A percentile compares a stretch with the other conserved stretches of the same genome.
Evolutionary conservation across 2,329 filamentous ascomycete genomes (phyloP).

Genomic region (Neofusicoccum cordaticola): DNA sequence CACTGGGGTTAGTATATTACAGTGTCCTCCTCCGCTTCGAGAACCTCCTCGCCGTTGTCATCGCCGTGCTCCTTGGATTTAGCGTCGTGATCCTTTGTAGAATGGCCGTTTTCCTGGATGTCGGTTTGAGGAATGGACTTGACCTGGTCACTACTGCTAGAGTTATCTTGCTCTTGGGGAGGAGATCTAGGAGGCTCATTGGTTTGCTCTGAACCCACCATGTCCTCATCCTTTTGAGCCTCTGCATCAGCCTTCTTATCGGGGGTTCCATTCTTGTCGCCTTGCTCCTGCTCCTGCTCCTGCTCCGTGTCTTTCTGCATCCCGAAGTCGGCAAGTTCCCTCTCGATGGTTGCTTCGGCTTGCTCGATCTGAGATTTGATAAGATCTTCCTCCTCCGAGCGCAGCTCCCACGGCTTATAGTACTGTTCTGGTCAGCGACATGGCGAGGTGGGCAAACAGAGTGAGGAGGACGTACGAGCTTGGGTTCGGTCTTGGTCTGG

Average conservation of each 20-base stretch:
- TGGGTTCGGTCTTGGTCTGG: conserved; percentile 67
- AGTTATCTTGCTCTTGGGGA: conserved; percentile 12
- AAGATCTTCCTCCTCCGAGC: conserved; percentile 63
- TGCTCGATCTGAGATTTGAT: conserved; percentile 70
- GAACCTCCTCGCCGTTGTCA: conserved; percentile 71
- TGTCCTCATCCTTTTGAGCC: not conserved
- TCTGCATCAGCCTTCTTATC: not conserved
- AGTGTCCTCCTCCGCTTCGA: conserved; percentile 84
- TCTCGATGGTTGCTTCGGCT: conserved; percentile 60
- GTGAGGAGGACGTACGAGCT: conserved; percentile 60
- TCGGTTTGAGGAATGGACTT: conserved; percentile 16
- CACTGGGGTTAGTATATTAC: conserved; percentile 72
- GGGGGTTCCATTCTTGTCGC: not conserved
- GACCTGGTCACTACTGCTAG: conserved; percentile 6
- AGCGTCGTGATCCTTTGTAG: conserved; percentile 26
- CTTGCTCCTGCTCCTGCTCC: conserved; percentile 17
- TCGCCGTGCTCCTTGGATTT: conserved; percentile 37
- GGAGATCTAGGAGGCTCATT: conserved; percentile 26
- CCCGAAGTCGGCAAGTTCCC: conserved; percentile 64
- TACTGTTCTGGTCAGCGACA: conserved; percentile 54
- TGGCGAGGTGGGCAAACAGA: not conserved
- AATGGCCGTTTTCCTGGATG: conserved; percentile 20
- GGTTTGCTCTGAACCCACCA: conserved; percentile 20
- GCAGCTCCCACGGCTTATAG: conserved; percentile 80
- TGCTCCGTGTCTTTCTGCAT: conserved; percentile 26